phyloP scores from a whole-genome alignment of 106 monocot species.

The Narthecium ossifragum region DNA sequence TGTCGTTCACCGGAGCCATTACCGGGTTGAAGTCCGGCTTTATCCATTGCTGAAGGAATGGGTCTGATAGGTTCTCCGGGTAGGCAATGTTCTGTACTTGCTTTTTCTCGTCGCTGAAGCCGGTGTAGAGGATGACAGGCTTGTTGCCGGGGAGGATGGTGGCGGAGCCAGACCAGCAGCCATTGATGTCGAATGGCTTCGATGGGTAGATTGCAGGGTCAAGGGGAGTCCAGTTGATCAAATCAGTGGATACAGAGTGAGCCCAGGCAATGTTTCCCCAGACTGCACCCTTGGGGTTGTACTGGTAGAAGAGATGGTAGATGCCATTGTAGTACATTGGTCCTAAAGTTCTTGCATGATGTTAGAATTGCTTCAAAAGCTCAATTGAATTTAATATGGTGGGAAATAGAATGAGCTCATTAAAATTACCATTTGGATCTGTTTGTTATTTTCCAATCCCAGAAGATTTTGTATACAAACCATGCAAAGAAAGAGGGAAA shows the following conservation, averaged over 20 bases:
- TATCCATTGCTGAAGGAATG: constrained; percentile 2
- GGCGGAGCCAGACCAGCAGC: constrained; percentile 16
- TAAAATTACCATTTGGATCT: not conserved
- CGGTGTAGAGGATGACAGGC: constrained; percentile 9
- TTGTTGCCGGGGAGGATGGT: constrained; percentile 11
- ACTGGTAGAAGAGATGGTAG: constrained; percentile 14
- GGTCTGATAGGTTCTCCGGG: constrained; percentile 11
- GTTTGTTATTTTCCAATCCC: not conserved
- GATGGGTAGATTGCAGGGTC: constrained; percentile 4
- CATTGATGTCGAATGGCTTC: constrained; percentile 13
- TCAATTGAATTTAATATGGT: not conserved
- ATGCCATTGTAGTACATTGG: constrained; percentile 20
- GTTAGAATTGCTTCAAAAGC: not conserved
- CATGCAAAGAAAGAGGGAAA: no score
- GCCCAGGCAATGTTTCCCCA: constrained; percentile 15
- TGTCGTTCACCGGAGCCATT: not conserved
- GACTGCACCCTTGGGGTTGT: constrained; percentile 8
- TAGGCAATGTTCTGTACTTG: constrained; percentile 7
- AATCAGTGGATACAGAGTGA: constrained; percentile 9
- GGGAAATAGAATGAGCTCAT: not conserved
- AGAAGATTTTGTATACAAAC: no score
- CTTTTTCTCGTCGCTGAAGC: not conserved
- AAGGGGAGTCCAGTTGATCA: constrained; percentile 10
- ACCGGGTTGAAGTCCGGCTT: constrained; percentile 7
- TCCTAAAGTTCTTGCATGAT: not conserved